A percentile compares a stretch with the other conserved stretches of the same genome.
phyloP scores from a whole-genome alignment of 441 rosid genomes.

The Raphanus hybrid region DNA sequence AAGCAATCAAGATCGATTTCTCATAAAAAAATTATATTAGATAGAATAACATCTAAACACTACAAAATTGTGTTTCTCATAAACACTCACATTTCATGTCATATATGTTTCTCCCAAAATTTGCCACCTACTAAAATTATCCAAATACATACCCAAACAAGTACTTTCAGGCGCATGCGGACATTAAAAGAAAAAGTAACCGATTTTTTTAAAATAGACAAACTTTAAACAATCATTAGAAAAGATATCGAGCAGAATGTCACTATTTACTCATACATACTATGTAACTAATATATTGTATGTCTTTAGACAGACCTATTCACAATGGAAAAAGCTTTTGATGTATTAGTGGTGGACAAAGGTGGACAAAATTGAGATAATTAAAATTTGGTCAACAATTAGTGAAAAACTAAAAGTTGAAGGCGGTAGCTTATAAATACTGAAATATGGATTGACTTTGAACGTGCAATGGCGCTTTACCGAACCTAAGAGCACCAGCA shows the following conservation, averaged over 20 bases:
- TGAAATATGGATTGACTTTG: constrained; percentile 36
- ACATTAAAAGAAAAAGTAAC: too few species aligned
- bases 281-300: background rate
- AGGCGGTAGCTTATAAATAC: constrained; percentile 10
- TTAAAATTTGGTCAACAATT: background rate
- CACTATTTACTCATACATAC: background rate
- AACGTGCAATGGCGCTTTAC: constrained; percentile 17
- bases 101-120: background rate
- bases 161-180: too few species aligned
- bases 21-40: too few species aligned
- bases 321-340: background rate
- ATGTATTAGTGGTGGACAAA: constrained; percentile 9
- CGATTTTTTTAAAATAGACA: too few species aligned
- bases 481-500: too few species aligned
- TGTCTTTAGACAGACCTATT: background rate
- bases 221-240: background rate
- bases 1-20: too few species aligned
- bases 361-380: constrained; percentile 3
- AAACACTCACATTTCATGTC: too few species aligned
- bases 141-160: background rate
- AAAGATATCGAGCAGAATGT: background rate
- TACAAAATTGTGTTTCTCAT: too few species aligned
- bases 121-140: background rate
- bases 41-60: too few species aligned
- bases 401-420: background rate